Conservation (phyloP, 225 moss, liverwort and hornwort species). For the Sphagnum tenellum region DNA sequence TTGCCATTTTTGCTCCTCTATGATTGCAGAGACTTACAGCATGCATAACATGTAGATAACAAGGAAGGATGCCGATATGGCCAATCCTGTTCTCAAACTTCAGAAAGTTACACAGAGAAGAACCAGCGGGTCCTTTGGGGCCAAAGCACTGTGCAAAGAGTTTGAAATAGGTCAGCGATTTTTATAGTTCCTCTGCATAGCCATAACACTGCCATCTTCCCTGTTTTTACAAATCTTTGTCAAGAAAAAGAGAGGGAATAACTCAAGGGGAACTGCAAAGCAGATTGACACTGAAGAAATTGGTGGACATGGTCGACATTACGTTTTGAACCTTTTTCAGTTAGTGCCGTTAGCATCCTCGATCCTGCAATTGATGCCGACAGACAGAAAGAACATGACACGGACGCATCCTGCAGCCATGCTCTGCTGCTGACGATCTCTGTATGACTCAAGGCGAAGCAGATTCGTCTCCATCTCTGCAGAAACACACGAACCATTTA, state of each 20-base stretch:
- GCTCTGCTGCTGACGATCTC: slow-evolving; percentile 74
- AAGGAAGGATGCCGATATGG: slow-evolving; percentile 89
- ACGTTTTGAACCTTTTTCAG: slow-evolving; percentile 44
- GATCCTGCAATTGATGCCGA: slow-evolving; percentile 41
- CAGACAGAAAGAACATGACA: slow-evolving; percentile 43
- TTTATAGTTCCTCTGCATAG: slow-evolving; percentile 93
- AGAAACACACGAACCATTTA: background rate
- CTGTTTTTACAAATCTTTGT: no score
- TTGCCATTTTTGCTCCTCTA: no score
- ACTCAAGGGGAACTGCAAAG: background rate
- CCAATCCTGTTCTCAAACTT: slow-evolving; percentile 98
- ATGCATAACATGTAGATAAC: slow-evolving; percentile 98
- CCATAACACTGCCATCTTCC: no score
- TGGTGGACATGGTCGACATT: no score
- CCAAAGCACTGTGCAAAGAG: slow-evolving; percentile 89
- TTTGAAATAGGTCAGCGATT: slow-evolving; percentile 86
- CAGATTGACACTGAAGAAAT: no score
- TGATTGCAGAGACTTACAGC: slow-evolving; percentile 16
- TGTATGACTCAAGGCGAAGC: slow-evolving; percentile 80
- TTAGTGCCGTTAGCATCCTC: slow-evolving; percentile 69
- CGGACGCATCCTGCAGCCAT: slow-evolving; percentile 77
- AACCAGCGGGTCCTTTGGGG: slow-evolving; percentile 87
- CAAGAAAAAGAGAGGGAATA: background rate
- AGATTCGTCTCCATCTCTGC: slow-evolving; percentile 96
- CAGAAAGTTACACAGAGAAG: slow-evolving; percentile 94